A percentile compares a stretch with the other conserved stretches of the same genome.
Conservation (phyloP, 257 asterid species). For the Solanum corneliomulleri region DNA sequence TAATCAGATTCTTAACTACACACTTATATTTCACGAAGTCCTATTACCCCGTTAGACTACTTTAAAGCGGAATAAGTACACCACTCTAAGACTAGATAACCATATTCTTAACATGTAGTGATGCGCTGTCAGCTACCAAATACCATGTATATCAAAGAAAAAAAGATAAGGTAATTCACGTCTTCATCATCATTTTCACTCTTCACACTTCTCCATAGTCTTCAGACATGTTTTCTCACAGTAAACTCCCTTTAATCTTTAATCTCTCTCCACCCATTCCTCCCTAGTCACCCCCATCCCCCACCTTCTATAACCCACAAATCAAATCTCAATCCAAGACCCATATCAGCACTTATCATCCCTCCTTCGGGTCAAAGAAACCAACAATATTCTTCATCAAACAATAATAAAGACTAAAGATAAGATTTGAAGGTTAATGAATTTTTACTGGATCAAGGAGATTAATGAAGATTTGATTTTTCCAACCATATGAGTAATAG, state of each 20-base stretch:
- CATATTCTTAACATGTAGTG: not conserved
- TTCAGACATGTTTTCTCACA: not conserved
- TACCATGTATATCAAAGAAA: not conserved
- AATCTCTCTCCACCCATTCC: not conserved
- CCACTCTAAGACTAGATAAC: not conserved
- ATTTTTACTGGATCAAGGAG: not conserved
- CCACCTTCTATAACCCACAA: not conserved
- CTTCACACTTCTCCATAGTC: not conserved
- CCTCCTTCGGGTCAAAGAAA: not conserved
- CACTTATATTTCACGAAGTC: not conserved
- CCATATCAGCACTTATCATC: not conserved
- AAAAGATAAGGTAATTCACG: not conserved
- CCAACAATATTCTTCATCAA: not conserved
- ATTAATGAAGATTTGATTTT: not conserved
- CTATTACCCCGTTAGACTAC: not conserved
- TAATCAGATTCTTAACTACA: not conserved
- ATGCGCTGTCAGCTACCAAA: not conserved
- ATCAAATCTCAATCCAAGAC: not conserved
- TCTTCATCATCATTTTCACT: not conserved
- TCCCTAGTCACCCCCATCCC: not conserved
- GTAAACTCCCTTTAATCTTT: not conserved
- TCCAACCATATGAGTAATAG: not conserved
- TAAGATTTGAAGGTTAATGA: not conserved
- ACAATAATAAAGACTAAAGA: not conserved
- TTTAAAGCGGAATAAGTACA: not conserved